These are phyloP conservation scores for Malassezia sp. DNA, from an alignment of 1,284 basidiomycete species.

Conservation along the genomic window DNA sequence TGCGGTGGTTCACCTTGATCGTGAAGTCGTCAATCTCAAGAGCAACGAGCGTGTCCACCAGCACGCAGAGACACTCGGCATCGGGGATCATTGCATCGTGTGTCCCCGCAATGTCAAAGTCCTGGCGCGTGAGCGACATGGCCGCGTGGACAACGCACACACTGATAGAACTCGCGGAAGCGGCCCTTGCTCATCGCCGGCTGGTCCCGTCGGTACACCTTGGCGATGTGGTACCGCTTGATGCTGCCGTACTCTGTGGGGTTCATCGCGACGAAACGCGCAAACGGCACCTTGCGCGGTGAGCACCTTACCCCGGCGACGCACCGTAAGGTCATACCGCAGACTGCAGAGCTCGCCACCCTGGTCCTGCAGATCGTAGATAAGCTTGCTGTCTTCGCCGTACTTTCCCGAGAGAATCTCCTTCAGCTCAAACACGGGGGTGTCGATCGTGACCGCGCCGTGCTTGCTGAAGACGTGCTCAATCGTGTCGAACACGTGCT, in stretches of 20 bases:
- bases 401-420: constrained; percentile 83
- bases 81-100: constrained; percentile 91
- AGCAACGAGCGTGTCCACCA: constrained; percentile 68
- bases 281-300: too few relatives aligned
- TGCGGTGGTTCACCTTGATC: constrained; percentile 87
- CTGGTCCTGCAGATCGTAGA: constrained; percentile 95
- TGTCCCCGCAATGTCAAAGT: constrained; percentile 88
- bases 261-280: constrained; percentile 88
- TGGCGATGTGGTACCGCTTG: constrained; percentile 94
- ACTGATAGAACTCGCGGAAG: constrained; percentile 98
- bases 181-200: constrained; percentile 96
- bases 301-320: too few relatives aligned
- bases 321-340: constrained; percentile 86
- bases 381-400: constrained; percentile 84
- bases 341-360: constrained; percentile 94
- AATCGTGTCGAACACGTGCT: constrained; percentile 78
- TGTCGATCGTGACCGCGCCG: constrained; percentile 86
- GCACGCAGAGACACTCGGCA: constrained; percentile 72
- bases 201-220: constrained; percentile 91
- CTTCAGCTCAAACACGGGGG: constrained; percentile 93
- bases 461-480: constrained; percentile 78
- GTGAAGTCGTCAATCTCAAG: constrained; percentile 79
- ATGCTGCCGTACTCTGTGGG: constrained; percentile 58
- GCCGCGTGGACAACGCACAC: too few relatives aligned
- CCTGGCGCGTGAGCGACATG: too few relatives aligned